A percentile compares a stretch with the other conserved stretches of the same genome.
Conservation (phyloP, 257 asterid species). For the Plantago ovata region DNA sequence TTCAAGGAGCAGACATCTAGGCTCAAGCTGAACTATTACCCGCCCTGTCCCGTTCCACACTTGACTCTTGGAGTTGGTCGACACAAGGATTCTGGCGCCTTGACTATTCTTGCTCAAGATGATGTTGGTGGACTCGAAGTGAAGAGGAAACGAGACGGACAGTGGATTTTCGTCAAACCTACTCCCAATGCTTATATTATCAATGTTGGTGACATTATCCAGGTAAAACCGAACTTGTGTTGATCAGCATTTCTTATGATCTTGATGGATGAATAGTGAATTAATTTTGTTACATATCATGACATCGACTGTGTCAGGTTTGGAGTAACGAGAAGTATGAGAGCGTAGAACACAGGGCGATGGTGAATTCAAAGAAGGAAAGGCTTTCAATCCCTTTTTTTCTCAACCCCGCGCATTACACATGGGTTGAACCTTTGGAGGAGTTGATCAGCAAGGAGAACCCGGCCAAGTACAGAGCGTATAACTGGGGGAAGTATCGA, state of each 20-base stretch:
- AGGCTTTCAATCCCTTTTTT: constrained; percentile 28
- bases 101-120: constrained; percentile 24
- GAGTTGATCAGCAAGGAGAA: constrained; percentile 20
- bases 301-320: too few species aligned
- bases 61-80: constrained; percentile 72
- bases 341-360: constrained; percentile 12
- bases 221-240: constrained; percentile 22
- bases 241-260: too few species aligned
- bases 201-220: constrained; percentile 52
- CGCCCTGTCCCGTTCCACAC: constrained; percentile 61
- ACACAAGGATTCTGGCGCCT: constrained; percentile 58
- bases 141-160: constrained; percentile 48
- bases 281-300: too few species aligned
- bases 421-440: constrained; percentile 24
- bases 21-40: constrained; percentile 61
- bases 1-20: constrained; percentile 49
- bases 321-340: too few species aligned
- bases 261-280: too few species aligned
- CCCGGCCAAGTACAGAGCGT: constrained; percentile 20
- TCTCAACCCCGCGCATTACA: constrained; percentile 26
- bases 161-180: constrained; percentile 53
- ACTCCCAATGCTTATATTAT: constrained; percentile 47
- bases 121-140: constrained; percentile 59
- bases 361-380: constrained; percentile 21
- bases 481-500: constrained; percentile 26